phyloP scores from a whole-genome alignment of 2,329 filamentous ascomycete genomes.

The Dactylellina sp. region DNA sequence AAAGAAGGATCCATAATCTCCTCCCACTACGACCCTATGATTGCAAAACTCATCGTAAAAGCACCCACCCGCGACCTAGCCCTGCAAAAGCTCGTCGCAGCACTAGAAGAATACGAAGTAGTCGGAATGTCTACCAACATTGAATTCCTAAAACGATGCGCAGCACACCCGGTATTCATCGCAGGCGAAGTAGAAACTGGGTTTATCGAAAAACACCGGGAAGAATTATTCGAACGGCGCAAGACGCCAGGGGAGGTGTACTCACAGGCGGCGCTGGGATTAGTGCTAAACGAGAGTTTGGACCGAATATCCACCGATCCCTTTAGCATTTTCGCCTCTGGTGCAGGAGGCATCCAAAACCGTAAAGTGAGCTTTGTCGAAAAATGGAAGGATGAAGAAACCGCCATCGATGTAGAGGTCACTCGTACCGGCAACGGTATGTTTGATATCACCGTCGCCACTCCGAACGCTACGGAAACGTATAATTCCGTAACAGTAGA shows the following conservation, averaged over 20 bases:
- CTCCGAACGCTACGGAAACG: constrained; percentile 67
- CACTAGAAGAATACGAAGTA: constrained; percentile 89
- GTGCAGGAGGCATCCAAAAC: constrained; percentile 58
- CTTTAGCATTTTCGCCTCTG: constrained; percentile 61
- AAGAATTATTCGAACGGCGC: constrained; percentile 78
- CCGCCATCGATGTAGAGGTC: constrained; percentile 55
- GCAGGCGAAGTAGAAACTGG: constrained; percentile 92
- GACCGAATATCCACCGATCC: constrained; percentile 61
- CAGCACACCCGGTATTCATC: constrained; percentile 82
- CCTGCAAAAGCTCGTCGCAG: constrained; percentile 82
- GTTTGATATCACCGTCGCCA: constrained; percentile 66
- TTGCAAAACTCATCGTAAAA: constrained; percentile 94
- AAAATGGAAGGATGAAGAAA: constrained; percentile 48
- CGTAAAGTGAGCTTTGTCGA: constrained; percentile 59
- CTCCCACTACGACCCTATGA: constrained; percentile 98
- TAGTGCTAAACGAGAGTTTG: constrained; percentile 63
- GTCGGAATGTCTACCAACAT: constrained; percentile 95
- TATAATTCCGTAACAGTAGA: constrained; percentile 65
- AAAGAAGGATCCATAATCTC: constrained; percentile 90
- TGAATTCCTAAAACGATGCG: constrained; percentile 92
- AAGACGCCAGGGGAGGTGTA: constrained; percentile 78
- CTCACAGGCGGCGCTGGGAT: constrained; percentile 84
- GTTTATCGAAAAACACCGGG: constrained; percentile 89
- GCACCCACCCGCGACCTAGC: constrained; percentile 82
- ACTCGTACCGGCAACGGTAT: constrained; percentile 62